These are phyloP conservation scores for Asclepias syriaca DNA, from an alignment of 257 asterid genomes.

Conservation along the genomic window DNA sequence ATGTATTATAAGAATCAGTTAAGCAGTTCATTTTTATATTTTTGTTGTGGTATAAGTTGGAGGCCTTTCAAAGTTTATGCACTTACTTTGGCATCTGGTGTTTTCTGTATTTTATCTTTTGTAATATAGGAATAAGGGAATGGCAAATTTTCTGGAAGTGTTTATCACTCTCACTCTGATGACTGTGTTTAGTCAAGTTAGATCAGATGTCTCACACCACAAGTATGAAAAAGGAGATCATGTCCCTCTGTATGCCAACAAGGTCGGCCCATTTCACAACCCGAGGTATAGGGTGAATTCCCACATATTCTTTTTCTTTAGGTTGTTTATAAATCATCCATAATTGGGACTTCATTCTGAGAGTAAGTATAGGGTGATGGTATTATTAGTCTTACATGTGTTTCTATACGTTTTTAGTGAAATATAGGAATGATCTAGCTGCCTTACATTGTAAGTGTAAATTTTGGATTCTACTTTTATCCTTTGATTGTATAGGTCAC, in stretches of 20 bases:
- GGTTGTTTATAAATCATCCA: not conserved
- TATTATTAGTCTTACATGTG: not conserved
- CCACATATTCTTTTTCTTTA: too few species aligned
- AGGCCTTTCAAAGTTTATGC: not conserved
- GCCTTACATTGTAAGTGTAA: not conserved
- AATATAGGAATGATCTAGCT: not conserved
- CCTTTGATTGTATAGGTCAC: not conserved
- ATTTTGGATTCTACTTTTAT: not conserved
- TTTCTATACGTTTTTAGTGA: not conserved
- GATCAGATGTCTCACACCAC: constrained; percentile 16
- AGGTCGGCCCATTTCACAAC: constrained; percentile 16
- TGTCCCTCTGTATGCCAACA: constrained; percentile 19
- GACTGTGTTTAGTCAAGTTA: constrained; percentile 5
- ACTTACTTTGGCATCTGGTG: not conserved
- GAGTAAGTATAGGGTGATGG: not conserved
- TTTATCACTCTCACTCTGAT: not conserved
- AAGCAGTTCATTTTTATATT: not conserved
- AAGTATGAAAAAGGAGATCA: constrained; percentile 21
- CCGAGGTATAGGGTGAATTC: constrained; percentile 14
- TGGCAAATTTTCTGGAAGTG: not conserved
- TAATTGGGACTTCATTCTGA: not conserved
- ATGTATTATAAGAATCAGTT: not conserved
- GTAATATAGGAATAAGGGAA: not conserved
- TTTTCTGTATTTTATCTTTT: not conserved
- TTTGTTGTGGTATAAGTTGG: not conserved